Base-by-base conservation (phyloP, 2,329 filamentous ascomycete genomes). In the Calonectria ilicicola region DNA sequence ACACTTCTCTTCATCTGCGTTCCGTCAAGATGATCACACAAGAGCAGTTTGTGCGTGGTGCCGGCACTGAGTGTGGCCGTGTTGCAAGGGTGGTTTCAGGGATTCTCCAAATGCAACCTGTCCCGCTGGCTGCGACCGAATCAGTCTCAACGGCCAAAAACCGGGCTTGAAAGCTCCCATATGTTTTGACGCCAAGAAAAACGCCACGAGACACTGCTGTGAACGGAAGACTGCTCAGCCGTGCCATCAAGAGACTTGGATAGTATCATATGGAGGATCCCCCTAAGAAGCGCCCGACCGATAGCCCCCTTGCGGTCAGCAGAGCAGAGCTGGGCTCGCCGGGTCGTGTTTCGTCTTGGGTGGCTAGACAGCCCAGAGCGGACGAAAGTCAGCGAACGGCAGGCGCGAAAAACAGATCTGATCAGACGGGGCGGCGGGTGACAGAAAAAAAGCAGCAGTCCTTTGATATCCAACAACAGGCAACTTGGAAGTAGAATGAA, bases 71-170 rank as follows among this genome's bases (percentile, higher is more conserved):
- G 62, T 49, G 38, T 46, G 72, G 71, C 73, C 65, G 60, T 70
- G 77, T 79, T 71, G 76, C 77, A 79, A 71, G 70, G 60, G 73
- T 62, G 27, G 77, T 79, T 79, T 79, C 77, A 79, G 77, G 66
- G 68, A 74, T 69, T 68, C 40, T 47, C 44, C 65, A 53, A 72
- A 60, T 72, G 69, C 76, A 38, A 70, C 76, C 56, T 56, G 5
- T 29, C 56, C n/a, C 42, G 29, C 26, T 49, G 47, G n/a, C 56
- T 56, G 64, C 62, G 47, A 68, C 69, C 40, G 47, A 15, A 44
- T 23, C n/a, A 27, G 69, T 71, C 64, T 71, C 56, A 71, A 67
- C 64, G 32, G 9, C 29, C 35, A 47, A 56, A 14, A 47, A 17
- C 10, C 38, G 21, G 56, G 21, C n/a, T 40, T 23, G n/a, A 5